These are phyloP conservation scores for Laburnicola sp. DNA, from an alignment of 2,329 filamentous ascomycete species.

Conservation along the genomic window DNA sequence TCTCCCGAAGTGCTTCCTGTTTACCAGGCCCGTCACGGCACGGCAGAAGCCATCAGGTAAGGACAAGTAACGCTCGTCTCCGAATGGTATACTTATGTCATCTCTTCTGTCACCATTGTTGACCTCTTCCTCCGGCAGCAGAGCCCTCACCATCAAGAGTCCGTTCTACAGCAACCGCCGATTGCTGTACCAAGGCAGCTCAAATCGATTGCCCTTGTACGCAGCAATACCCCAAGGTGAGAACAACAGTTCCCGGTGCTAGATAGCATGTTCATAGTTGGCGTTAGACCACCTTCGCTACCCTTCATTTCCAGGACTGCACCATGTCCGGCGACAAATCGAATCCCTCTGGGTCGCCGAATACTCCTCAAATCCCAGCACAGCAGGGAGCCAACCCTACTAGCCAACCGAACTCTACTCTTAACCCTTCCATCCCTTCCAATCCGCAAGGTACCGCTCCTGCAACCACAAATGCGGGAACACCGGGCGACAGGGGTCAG, in stretches of 20 bases:
- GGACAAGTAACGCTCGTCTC: too few species aligned
- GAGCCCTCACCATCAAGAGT: too few species aligned
- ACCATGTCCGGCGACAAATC: background rate
- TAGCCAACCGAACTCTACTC: too few species aligned
- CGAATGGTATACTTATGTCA: too few species aligned
- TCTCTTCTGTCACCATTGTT: too few species aligned
- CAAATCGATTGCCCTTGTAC: conserved; percentile 3
- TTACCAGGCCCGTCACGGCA: too few species aligned
- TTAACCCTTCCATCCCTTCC: too few species aligned
- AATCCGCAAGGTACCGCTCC: background rate
- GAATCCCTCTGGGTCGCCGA: background rate
- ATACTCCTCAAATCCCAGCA: background rate
- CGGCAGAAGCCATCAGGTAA: too few species aligned
- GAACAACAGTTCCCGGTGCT: background rate
- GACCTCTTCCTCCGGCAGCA: too few species aligned
- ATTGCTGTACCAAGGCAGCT: background rate
- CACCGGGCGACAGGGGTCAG: too few species aligned
- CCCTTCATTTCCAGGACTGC: background rate
- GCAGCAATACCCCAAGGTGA: conserved; percentile 1
- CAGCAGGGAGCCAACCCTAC: background rate
- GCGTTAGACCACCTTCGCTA: background rate
- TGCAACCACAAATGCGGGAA: background rate
- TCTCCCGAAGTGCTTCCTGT: too few species aligned
- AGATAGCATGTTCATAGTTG: background rate
- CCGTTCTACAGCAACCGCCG: background rate